Conservation (phyloP, 148 eudicot genomes). For the Bassia scoparia region DNA sequence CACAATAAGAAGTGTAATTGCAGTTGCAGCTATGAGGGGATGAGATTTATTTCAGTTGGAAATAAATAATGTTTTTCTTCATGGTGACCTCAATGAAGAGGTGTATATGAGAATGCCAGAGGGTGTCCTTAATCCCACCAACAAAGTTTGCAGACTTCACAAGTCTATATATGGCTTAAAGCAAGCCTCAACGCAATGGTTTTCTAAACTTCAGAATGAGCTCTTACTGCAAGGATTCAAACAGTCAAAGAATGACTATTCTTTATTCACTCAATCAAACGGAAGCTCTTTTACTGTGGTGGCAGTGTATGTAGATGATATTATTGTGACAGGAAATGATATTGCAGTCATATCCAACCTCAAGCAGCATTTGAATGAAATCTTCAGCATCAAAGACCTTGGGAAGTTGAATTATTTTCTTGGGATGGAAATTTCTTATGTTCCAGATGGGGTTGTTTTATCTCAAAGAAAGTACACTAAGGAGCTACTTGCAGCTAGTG, state of each 20-base stretch:
- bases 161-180: neutral
- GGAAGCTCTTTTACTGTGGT: too few relatives aligned
- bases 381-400: neutral
- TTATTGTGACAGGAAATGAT: neutral
- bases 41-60: neutral
- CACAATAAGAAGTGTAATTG: neutral
- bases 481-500: neutral
- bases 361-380: neutral
- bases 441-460: neutral
- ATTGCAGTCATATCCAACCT: fast-evolving
- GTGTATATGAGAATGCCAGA: neutral
- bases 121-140: too few relatives aligned
- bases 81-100: neutral
- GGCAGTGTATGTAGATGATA: too few relatives aligned
- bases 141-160: neutral
- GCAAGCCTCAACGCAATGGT: neutral
- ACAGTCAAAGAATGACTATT: neutral
- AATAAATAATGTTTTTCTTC: neutral
- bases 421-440: neutral
- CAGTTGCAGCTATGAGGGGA: neutral
- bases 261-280: too few relatives aligned
- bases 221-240: neutral
- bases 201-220: neutral
- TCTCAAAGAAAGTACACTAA: neutral
- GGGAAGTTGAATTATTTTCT: neutral